Base-by-base conservation (phyloP, 345 rosid species). In the Rhodomyrtus tomentosa region DNA sequence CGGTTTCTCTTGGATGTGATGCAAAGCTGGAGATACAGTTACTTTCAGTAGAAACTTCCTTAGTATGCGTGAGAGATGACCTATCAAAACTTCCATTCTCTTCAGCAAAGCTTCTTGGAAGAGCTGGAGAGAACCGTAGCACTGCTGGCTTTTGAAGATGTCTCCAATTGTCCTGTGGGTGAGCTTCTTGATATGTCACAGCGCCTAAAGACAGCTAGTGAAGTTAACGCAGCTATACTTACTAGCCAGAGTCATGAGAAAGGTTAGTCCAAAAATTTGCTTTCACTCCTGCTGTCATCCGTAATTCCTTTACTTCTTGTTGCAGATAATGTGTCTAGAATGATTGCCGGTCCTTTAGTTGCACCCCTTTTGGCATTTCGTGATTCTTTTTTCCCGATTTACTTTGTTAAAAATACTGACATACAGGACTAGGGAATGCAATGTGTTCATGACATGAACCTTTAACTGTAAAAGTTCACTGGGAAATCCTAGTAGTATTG, bases 211-310 rank as follows among this genome's bases (percentile, higher is more conserved):
- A 96, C 98, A 13, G 98, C 99, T 55, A 94, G 98, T 90, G 99
- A 96, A 88, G 96, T 98, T 82, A 96, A 98, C 82, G 99, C 99
- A 52, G 99, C 99, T 49, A 98, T 98, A 84, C 96, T 98, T 84
- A 98, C 96, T 51, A 96, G 99, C 90, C 99, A 96, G 91, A 95
- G 98, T 84, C 99, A 93, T 80, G 99, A 98, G 88, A 96, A 98
- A 94, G 98, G 99, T 96, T 81, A 16, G 62, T 52, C 21, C 38
- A 0, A 29, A 81, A 52, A 52, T 51, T 27, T 29, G 48, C 83
- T 68, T 32, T 42, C 3, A 1, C 22, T 2, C 27, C 83, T 32
- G 24, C 45, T 68, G 25, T 24, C 6, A 36, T 68, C 0, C 0
- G 45, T 8, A 38, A 36, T 36, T 68, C 22, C 76, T 68, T 68